These are phyloP conservation scores for Candida sanyaensis DNA, from an alignment of 1,139 yeast species.

Conservation along the genomic window DNA sequence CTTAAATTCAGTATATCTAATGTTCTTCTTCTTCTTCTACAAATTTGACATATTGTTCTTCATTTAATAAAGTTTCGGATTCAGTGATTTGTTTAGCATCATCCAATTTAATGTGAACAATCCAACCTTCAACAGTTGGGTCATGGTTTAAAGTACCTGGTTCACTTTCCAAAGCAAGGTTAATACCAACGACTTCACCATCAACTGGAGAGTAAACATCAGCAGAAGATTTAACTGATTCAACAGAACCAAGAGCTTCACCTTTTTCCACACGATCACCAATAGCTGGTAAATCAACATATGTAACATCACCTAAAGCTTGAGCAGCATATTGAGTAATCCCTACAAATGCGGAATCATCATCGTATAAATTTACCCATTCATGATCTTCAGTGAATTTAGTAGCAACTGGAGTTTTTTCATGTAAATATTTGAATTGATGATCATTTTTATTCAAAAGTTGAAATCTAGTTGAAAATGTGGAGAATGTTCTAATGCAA, in stretches of 20 bases:
- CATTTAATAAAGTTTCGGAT: conserved; percentile 36
- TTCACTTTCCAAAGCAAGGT: conserved; percentile 60
- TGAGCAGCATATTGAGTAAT: conserved; percentile 95
- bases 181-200: conserved; percentile 76
- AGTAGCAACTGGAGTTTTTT: conserved; percentile 53
- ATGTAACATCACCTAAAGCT: conserved; percentile 98
- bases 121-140: conserved; percentile 95
- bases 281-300: conserved; percentile 83
- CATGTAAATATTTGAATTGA: conserved; percentile 47
- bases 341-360: conserved; percentile 83
- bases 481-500: conserved; percentile 8
- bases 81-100: conserved; percentile 29
- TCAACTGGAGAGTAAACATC: conserved; percentile 89
- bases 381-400: conserved; percentile 91
- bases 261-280: conserved; percentile 69
- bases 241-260: conserved; percentile 90
- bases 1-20: background rate
- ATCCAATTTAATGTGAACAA: conserved; percentile 68
- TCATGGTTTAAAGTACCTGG: conserved; percentile 85
- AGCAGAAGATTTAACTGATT: conserved; percentile 90
- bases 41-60: conserved; percentile 65
- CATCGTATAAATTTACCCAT: conserved; percentile 87
- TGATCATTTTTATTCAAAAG: conserved; percentile 53
- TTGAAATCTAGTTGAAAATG: conserved; percentile 17
- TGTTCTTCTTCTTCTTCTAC: conserved; percentile 41